Base-by-base conservation (phyloP, 176 grass and related monocot species). In the Poa pratensis region DNA sequence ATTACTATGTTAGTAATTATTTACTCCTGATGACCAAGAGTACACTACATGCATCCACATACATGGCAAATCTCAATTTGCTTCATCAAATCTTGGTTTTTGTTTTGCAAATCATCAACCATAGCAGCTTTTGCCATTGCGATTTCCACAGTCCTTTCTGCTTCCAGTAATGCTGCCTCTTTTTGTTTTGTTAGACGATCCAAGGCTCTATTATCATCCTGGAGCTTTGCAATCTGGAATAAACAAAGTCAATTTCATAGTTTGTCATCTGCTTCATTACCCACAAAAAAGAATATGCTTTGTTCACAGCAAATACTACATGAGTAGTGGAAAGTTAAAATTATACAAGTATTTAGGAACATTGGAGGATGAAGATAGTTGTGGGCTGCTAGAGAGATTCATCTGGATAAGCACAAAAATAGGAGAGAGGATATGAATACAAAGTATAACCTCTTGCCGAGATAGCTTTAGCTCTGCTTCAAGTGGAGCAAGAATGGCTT, bases 41-140 rank as follows among this genome's bases (percentile, higher is more conserved):
- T 76, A 86, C 70, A 82, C 13, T 76, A 65, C n/a, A 85, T 74
- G 37, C 17, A 32, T 24, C 60, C 16, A 76, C 58, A 75, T 92
- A 96, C 96, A 91, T 99, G 97, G 70, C 94, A 99, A 15, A 99
- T 99, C 84, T 99, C 97, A 42, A 96, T 99, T 84, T 96, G 97
- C 71, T 99, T 99, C 83, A 92, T 99, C 86, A 99, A 87, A 53
- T 96, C 97, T 81, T 99, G 97, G 72, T 99, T 99, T 88, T 96
- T 99, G 82, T 99, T 99, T 85, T 94, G 97, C 76, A 99, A 86
- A 80, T 99, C 97, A 70, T 99, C 97, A 52, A 99, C 97, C 94
- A 96, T 90, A 59, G 97, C 86, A 90, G 97, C 97, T 85, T 96
- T 99, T 75, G 90, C 94, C 84, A 96, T 76, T 77, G 97, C 94